A percentile compares a stretch with the other conserved stretches of the same genome.
Conservation (phyloP, 345 rosid genomes). For the Luvunga scandens region DNA sequence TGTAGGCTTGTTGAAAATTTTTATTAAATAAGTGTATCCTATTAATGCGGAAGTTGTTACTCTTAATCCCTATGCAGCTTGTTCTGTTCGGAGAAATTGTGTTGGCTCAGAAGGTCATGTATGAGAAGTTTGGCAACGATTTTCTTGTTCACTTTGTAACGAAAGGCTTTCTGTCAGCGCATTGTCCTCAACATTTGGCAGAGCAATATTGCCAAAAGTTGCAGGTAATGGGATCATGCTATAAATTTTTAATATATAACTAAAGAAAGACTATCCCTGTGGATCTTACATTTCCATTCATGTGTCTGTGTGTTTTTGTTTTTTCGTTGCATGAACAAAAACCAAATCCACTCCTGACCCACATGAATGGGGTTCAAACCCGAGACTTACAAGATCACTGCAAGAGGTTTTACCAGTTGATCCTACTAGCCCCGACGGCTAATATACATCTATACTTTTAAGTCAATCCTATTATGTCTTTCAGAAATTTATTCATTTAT, state of each 20-base stretch:
- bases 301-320: no score
- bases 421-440: no score
- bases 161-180: slow-evolving; percentile 48
- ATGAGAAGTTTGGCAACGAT: slow-evolving; percentile 80
- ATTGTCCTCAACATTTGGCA: slow-evolving; percentile 67
- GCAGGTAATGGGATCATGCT: slow-evolving; percentile 48
- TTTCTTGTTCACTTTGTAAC: slow-evolving; percentile 65
- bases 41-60: neutral
- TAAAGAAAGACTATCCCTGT: neutral
- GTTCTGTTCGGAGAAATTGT: slow-evolving; percentile 83
- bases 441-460: no score
- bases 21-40: neutral
- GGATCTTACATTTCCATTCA: neutral
- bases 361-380: no score
- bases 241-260: neutral
- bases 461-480: no score
- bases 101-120: slow-evolving; percentile 88
- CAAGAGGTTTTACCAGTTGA: no score
- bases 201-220: slow-evolving; percentile 83
- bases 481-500: no score
- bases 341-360: no score
- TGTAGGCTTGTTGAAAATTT: neutral
- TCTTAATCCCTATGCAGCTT: slow-evolving; percentile 46
- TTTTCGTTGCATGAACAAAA: no score
- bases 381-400: no score